Base-by-base conservation (phyloP, 495 filamentous ascomycete genomes). In the Clavariopsis aquatica region DNA sequence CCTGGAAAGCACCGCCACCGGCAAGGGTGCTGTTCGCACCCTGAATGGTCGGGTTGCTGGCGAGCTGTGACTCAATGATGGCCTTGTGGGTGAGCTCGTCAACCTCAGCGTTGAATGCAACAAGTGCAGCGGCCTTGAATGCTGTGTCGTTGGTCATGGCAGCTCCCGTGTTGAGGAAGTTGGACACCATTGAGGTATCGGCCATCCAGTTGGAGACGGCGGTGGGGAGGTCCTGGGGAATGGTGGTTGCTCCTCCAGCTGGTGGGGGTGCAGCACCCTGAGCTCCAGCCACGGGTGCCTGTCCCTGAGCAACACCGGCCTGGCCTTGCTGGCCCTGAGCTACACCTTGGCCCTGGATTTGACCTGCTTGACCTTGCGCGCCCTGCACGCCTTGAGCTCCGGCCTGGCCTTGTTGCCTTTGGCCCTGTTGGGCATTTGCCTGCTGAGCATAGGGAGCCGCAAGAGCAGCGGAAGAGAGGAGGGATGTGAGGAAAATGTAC, bases 1-100 rank as follows among this genome's bases (percentile, higher is more conserved):
- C 64, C 55, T 64, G 60, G 66, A 69, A 69, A 19, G 53, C 53
- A 43, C 62, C 60, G 19, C 66, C 66, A 20, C 27, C 55, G 19
- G 55, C 61, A 49, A 69, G 66, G 36, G 66, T 69, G 49, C 52
- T 62, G 36, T 69, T 69, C 9, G 66, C 66, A 29, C 47, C 61
- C 24, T 45, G 28, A 23, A 69, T 52, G 17, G 57, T 41, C 1
- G 66, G 60, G 49, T 60, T 24, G 26, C n/a, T 53, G 36, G 29
- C 61, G 43, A 54, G 23, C 1, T 45, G 47, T 2, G 12, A 10
- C 23, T 69, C 66, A 27, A 69, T 58, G 54, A 69, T 62, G 52
- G 60, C 66, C 54, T 69, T 69, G 60, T 69, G 60, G 38, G 29
- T 60, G 22, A 69, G 61, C 46, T 69, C 66, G 31, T 69, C 66